A percentile compares a stretch with the other conserved stretches of the same genome.
Conservation (phyloP, 441 rosid genomes). For the Aleurites moluccanus region DNA sequence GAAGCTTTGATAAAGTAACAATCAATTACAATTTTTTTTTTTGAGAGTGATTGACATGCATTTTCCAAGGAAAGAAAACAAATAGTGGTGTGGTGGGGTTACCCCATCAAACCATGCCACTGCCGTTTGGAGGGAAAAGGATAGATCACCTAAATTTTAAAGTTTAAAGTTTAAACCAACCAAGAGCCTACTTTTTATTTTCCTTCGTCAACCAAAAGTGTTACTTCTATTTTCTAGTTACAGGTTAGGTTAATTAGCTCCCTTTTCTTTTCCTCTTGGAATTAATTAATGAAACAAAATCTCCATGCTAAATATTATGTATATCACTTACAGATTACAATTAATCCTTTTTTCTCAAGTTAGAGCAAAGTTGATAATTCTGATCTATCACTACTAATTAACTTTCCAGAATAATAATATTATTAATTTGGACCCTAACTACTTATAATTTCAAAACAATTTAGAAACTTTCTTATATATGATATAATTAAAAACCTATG, state of each 20-base stretch:
- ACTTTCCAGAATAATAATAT: too few species aligned
- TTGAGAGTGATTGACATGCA: slow-evolving; percentile 27
- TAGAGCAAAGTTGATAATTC: too few species aligned
- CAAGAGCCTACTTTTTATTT: not conserved
- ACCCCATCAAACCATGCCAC: slow-evolving; percentile 11
- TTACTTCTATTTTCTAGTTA: not conserved
- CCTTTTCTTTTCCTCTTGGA: too few species aligned
- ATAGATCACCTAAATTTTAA: slow-evolving; percentile 12
- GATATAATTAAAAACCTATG: too few species aligned
- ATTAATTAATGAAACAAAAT: too few species aligned
- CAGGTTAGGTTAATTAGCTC: not conserved
- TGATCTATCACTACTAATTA: too few species aligned
- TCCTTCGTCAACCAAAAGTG: not conserved
- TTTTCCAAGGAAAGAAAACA: slow-evolving; percentile 15
- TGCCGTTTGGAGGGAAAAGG: slow-evolving; percentile 31
- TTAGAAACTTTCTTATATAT: too few species aligned
- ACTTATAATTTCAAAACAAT: too few species aligned
- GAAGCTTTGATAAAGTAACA: slow-evolving; percentile 39
- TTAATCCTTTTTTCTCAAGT: too few species aligned
- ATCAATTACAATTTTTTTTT: slow-evolving; percentile 20
- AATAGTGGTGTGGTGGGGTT: slow-evolving; percentile 28
- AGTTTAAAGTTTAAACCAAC: slow-evolving; percentile 20
- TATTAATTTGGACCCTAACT: too few species aligned
- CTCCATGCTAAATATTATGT: too few species aligned
- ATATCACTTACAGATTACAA: too few species aligned